Percentiles rank a stretch among this genome's conserved stretches.
These are phyloP conservation scores for Tremella yokohamensis DNA, from an alignment of 768 basidiomycete genomes.

Conservation along the genomic window DNA sequence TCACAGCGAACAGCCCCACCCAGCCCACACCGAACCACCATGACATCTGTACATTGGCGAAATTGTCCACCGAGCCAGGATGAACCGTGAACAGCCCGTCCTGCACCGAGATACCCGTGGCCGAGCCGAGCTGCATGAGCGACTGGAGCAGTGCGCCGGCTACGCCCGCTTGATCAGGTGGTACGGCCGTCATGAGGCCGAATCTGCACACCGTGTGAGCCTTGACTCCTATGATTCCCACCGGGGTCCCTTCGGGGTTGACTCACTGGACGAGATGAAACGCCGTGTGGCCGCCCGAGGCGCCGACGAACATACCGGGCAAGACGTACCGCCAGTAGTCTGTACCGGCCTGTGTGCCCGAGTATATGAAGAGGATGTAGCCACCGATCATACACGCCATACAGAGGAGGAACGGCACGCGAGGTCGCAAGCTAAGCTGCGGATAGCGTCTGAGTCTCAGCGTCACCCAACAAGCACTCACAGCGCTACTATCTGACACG, in stretches of 20 bases:
- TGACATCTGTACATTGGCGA: conserved; percentile 20
- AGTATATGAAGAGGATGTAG: conserved; percentile 46
- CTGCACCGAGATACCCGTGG: conserved; percentile 59
- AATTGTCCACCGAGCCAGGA: conserved; percentile 17
- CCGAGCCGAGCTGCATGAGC: conserved; percentile 24
- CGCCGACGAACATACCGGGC: conserved; percentile 25
- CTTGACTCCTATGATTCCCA: neutral
- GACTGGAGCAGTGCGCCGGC: conserved; percentile 32
- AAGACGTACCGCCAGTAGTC: conserved; percentile 25
- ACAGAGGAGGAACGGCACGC: neutral
- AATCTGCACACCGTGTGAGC: conserved; percentile 9
- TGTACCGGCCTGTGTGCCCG: conserved; percentile 5
- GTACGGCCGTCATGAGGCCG: conserved; percentile 24
- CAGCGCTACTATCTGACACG: too few relatives aligned
- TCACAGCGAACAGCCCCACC: conserved; percentile 17
- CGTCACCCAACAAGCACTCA: too few relatives aligned
- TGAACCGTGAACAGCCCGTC: conserved; percentile 25
- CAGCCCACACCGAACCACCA: conserved; percentile 34
- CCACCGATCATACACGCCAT: conserved; percentile 52
- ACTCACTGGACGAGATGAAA: too few relatives aligned
- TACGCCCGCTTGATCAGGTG: conserved; percentile 27
- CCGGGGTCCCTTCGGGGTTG: too few relatives aligned
- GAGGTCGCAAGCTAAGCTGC: too few relatives aligned
- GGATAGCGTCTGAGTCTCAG: neutral
- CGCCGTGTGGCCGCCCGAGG: neutral